These are phyloP conservation scores for Penicillium brasilianum DNA, from an alignment of 2,329 filamentous ascomycete species.

Conservation along the genomic window DNA sequence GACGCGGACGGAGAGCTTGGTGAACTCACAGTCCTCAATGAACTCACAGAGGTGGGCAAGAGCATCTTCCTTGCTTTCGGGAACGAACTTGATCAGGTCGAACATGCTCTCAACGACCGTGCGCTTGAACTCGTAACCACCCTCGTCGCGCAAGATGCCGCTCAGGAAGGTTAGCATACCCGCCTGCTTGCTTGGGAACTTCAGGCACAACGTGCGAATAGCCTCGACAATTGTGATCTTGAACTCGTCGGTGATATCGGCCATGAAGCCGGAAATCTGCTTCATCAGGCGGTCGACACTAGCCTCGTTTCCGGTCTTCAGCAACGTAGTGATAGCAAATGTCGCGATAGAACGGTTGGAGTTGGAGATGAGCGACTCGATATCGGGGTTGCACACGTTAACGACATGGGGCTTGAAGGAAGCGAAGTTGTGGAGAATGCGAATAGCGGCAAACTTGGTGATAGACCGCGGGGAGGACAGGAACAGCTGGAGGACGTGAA, in stretches of 20 bases:
- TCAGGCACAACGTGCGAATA: constrained; percentile 92
- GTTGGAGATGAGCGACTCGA: constrained; percentile 95
- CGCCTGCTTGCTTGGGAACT: constrained; percentile 97
- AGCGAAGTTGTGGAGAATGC: constrained; percentile 94
- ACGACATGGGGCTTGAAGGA: constrained; percentile 95
- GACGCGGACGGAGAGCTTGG: constrained; percentile 93
- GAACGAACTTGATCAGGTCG: constrained; percentile 97
- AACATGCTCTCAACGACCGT: constrained; percentile 99
- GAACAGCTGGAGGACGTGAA: constrained; percentile 95
- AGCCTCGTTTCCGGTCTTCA: constrained; percentile 97
- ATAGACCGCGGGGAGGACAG: constrained; percentile 92
- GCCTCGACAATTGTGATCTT: constrained; percentile 99
- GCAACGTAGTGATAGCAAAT: constrained; percentile 94
- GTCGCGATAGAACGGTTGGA: constrained; percentile 96
- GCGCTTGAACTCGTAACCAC: constrained; percentile 97
- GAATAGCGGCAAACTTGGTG: constrained; percentile 95
- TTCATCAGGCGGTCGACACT: constrained; percentile 98
- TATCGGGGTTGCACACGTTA: constrained; percentile 93
- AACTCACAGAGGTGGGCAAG: constrained; percentile 97
- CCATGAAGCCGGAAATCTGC: constrained; percentile 98
- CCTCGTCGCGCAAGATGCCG: constrained; percentile 94
- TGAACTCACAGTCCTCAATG: constrained; percentile 99
- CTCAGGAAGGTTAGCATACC: constrained; percentile 97
- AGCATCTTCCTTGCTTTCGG: constrained; percentile 79
- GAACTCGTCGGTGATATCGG: constrained; percentile 98